Base-by-base conservation (phyloP, 1,284 basidiomycete genomes). In the Ganoderma lingzhi region DNA sequence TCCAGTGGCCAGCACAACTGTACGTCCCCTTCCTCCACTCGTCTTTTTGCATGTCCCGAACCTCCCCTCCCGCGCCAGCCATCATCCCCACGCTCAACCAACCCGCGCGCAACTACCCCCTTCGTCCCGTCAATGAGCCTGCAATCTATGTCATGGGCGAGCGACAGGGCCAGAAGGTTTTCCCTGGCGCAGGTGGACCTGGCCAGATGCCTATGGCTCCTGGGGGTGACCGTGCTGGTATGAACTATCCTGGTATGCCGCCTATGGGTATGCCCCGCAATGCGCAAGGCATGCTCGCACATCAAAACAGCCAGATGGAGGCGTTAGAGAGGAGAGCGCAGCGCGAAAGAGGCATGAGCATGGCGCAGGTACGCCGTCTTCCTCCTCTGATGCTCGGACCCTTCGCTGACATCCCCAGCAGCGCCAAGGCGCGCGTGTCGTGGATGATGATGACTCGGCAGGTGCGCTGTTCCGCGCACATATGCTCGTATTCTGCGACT, bases 241-340 rank as follows among this genome's bases (percentile, higher is more conserved):
- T 67, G 66, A 63, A 48, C 63, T 68, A 61, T 39, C 35, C 37
- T 19, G 64, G 67, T 15, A 65, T 69, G 41, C 63, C 59, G 62
- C 28, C 58, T 1, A 68, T 69, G 67, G 63, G 62, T 17, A 67
- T 76, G 42, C 71, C 74, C 1, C 78, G 75, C 3, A 80, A 79
- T 79, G 86, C 77, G n/a, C 89, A 91, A 72, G 90, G 87, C 0
- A 86, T 91, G 86, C 79, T 94, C 0, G 88, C 87, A 8, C 90
- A 91, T 75, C 91, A 93, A 75, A 93, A 90, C 71, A 87, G 74
- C 68, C 87, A 84, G 58, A 90, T 93, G 88, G 91, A 91, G 73
- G 84, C 87, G 45, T 72, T 93, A 61, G 92, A 94, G 70, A 79
- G 84, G 72, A 84, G 89, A 64, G 84, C 84, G 63, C 85, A 86